phyloP scores from a whole-genome alignment of 192 early-diverging fungal genomes.

The Dissophora globulifera region DNA sequence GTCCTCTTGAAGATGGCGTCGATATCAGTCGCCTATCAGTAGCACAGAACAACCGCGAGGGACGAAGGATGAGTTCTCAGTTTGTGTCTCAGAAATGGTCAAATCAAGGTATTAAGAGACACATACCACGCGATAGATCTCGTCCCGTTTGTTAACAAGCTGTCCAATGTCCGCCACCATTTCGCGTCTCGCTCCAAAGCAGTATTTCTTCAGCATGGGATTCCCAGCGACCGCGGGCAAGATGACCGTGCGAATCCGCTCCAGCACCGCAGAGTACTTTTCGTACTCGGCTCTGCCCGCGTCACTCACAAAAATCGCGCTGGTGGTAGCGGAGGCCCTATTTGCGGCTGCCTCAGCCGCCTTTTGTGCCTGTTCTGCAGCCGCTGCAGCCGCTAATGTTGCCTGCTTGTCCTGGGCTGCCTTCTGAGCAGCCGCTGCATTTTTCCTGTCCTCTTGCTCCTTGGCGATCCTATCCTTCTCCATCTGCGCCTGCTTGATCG shows the following conservation, averaged over 20 bases:
- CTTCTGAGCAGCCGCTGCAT: constrained; percentile 22
- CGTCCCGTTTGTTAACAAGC: constrained; percentile 48
- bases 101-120: constrained; percentile 21
- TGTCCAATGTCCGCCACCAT: constrained; percentile 60
- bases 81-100: too few species aligned
- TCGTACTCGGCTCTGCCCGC: constrained; percentile 41
- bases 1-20: constrained; percentile 28
- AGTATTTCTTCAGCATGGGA: constrained; percentile 29
- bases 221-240: constrained; percentile 48
- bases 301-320: constrained; percentile 8
- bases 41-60: not conserved
- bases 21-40: constrained; percentile 31
- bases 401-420: constrained; percentile 24
- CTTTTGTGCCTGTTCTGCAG: constrained; percentile 33
- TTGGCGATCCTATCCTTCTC: constrained; percentile 39
- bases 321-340: not conserved
- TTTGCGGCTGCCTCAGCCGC: constrained; percentile 17
- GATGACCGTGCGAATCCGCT: constrained; percentile 53
- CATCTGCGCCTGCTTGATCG: constrained; percentile 1
- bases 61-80: too few species aligned
- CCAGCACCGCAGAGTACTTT: constrained; percentile 34
- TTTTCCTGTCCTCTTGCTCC: constrained; percentile 31
- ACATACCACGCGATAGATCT: constrained; percentile 60
- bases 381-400: constrained; percentile 17
- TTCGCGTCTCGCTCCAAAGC: constrained; percentile 22